Percentiles rank a stretch among this genome's conserved stretches.
These are phyloP conservation scores for Plenodomus biglobosus DNA, from an alignment of 2,329 filamentous ascomycete genomes.

Conservation along the genomic window DNA sequence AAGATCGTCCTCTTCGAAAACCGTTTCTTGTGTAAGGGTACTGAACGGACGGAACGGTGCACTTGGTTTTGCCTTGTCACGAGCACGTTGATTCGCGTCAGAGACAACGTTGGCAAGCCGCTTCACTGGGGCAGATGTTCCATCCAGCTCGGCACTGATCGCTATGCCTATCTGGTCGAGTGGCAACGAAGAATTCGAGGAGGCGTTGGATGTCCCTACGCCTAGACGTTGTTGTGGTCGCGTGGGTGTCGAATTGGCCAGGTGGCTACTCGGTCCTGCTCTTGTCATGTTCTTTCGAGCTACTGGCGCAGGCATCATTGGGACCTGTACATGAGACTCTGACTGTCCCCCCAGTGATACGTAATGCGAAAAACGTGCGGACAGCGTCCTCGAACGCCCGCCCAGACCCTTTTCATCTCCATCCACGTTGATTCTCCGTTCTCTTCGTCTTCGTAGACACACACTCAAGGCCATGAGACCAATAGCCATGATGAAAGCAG, in stretches of 20 bases:
- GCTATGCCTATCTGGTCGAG: slow-evolving; percentile 43
- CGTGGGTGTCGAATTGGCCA: slow-evolving; percentile 1
- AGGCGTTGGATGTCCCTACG: slow-evolving; percentile 23
- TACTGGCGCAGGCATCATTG: slow-evolving; percentile 18
- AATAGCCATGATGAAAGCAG: slow-evolving; percentile 42
- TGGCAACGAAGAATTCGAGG: slow-evolving; percentile 25
- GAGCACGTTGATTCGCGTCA: slow-evolving; percentile 10
- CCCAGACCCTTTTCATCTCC: slow-evolving; percentile 24
- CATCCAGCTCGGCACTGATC: slow-evolving; percentile 41
- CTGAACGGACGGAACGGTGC: slow-evolving; percentile 30
- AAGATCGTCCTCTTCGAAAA: slow-evolving; percentile 44
- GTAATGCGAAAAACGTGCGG: slow-evolving; percentile 28
- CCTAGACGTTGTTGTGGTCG: slow-evolving; percentile 22
- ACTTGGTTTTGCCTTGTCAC: slow-evolving; percentile 8
- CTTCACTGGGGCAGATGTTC: slow-evolving; percentile 18
- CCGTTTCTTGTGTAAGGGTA: slow-evolving; percentile 38
- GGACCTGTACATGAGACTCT: slow-evolving; percentile 16
- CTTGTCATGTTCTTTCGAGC: slow-evolving; percentile 4
- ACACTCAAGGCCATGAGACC: slow-evolving; percentile 43
- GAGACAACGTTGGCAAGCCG: slow-evolving; percentile 5
- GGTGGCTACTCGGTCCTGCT: background rate
- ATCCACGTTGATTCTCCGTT: slow-evolving; percentile 24
- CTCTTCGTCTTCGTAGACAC: slow-evolving; percentile 39
- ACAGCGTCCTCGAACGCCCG: slow-evolving; percentile 15
- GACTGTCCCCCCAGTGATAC: slow-evolving; percentile 11